Conservation (phyloP, 441 rosid genomes). For the Croton setiger region DNA sequence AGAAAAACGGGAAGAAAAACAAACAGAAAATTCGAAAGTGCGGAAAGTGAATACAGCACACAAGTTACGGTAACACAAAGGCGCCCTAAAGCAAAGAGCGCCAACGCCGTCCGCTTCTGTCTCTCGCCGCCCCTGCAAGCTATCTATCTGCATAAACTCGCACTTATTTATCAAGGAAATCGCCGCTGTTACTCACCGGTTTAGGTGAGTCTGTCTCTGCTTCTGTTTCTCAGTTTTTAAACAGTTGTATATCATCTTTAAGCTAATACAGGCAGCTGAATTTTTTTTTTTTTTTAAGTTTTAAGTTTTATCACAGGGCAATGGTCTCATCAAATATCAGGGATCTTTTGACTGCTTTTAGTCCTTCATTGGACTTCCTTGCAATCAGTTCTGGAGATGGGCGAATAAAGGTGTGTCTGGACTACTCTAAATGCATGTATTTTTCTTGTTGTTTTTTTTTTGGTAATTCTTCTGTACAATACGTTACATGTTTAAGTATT, state of each 20-base stretch:
- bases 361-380: conserved; percentile 70
- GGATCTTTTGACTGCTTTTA: conserved; percentile 67
- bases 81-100: conserved; percentile 11
- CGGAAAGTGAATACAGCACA: background rate
- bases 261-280: no score
- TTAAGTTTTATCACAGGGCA: conserved; percentile 16
- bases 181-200: background rate
- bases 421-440: background rate
- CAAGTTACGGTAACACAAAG: background rate
- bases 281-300: no score
- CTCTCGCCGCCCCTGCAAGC: background rate
- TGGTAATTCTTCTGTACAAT: no score
- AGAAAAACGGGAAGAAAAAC: background rate
- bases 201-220: background rate
- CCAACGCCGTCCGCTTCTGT: conserved; percentile 1
- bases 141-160: background rate
- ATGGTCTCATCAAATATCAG: conserved; percentile 55
- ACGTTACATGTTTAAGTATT: no score
- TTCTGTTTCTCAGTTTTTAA: background rate
- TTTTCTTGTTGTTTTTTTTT: background rate
- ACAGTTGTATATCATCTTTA: no score
- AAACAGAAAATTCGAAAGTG: background rate
- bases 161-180: background rate
- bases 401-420: conserved; percentile 62
- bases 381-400: conserved; percentile 85